Percentiles rank a stretch among this genome's conserved stretches.
Conservation (phyloP, 495 filamentous ascomycete genomes). For the Penicillium maclennaniae region DNA sequence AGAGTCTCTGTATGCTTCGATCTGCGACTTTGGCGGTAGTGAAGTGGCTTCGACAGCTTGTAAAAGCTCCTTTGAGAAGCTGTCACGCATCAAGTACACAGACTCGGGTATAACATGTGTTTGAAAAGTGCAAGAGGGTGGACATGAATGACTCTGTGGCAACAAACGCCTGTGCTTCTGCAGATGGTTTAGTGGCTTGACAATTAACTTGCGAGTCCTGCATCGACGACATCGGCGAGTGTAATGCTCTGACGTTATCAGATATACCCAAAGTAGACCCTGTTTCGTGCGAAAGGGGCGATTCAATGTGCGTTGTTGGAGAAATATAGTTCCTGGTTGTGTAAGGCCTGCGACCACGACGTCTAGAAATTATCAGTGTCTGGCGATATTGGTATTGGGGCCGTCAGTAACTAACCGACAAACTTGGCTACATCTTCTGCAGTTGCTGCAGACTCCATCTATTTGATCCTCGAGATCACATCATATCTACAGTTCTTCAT, state of each 20-base stretch:
- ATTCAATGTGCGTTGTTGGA: not conserved
- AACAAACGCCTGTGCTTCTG: constrained; percentile 4
- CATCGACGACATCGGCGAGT: not conserved
- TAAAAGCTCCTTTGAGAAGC: not conserved
- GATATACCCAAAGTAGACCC: not conserved
- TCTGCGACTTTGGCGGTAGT: not conserved
- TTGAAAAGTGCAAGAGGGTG: not conserved
- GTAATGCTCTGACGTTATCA: not conserved
- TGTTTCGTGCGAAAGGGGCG: not conserved
- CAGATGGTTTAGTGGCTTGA: not conserved
- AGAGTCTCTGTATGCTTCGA: constrained; percentile 3
- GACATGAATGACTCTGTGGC: constrained; percentile 3
- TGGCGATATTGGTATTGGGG: not conserved
- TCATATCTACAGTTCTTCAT: not conserved
- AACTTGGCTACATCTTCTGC: constrained; percentile 1
- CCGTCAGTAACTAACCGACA: not conserved
- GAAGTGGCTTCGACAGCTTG: not conserved
- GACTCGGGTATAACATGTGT: not conserved
- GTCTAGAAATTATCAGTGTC: not conserved
- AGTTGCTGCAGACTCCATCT: constrained; percentile 7
- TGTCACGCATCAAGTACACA: not conserved
- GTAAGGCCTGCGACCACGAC: constrained; percentile 2
- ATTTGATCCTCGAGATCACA: constrained; percentile 11
- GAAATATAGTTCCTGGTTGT: not conserved
- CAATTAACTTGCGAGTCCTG: not conserved